Conservation (phyloP, 2,329 filamentous ascomycete species). For the Monosporascus sp. region DNA sequence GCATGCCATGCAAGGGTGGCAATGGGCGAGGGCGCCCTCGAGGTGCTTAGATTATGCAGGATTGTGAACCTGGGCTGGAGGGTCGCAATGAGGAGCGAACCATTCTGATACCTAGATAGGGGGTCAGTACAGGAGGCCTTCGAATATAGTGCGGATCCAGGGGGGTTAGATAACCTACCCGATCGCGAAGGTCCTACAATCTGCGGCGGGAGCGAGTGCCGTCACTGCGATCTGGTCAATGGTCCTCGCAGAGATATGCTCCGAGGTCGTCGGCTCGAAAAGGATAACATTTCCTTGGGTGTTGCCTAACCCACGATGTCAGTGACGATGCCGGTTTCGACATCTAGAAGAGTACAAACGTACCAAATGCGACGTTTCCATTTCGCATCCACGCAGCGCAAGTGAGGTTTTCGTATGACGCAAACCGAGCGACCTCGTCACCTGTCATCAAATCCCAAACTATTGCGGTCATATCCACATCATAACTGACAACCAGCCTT, state of each 20-base stretch:
- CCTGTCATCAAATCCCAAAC: conserved; percentile 96
- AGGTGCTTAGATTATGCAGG: conserved; percentile 83
- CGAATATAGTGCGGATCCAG: conserved; percentile 1
- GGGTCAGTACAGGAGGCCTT: conserved; percentile 9
- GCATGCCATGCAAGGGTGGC: conserved; percentile 90
- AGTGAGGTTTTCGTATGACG: conserved; percentile 79
- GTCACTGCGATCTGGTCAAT: conserved; percentile 91
- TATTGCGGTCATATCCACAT: conserved; percentile 84
- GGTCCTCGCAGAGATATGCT: conserved; percentile 85
- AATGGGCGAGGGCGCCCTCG: conserved; percentile 78
- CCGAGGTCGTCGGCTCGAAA: conserved; percentile 88
- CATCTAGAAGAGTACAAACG: conserved; percentile 24
- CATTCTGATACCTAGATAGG: conserved; percentile 75
- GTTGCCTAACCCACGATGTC: conserved; percentile 58
- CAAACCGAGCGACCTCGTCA: conserved; percentile 84
- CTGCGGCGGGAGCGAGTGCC: conserved; percentile 80
- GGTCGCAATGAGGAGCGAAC: conserved; percentile 83
- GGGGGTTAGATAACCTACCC: conserved; percentile 55
- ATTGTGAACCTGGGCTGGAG: conserved; percentile 91
- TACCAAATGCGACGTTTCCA: conserved; percentile 95
- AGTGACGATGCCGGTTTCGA: conserved; percentile 9
- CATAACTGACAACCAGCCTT: conserved; percentile 85
- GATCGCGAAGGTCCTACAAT: conserved; percentile 93
- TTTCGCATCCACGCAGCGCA: conserved; percentile 94
- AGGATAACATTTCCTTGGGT: conserved; percentile 87